Base-by-base conservation (phyloP, 2,329 filamentous ascomycete genomes). In the Teratosphaeria epicoccoides region DNA sequence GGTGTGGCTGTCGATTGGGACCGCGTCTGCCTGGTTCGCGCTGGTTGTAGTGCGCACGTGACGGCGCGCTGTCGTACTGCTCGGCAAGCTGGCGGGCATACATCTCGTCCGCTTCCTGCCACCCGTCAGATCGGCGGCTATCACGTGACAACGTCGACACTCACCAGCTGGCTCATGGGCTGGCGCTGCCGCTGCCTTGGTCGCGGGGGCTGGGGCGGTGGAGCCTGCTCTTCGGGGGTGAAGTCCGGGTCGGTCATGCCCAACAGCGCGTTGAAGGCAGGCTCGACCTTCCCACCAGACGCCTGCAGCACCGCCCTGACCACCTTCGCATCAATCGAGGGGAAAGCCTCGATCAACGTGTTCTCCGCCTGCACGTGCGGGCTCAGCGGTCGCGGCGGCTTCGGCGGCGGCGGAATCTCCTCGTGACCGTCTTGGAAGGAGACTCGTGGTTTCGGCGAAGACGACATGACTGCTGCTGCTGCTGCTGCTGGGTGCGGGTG, bases 261-360 rank as follows among this genome's bases (percentile, higher is more conserved):
- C 44, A 98, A 77, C 43, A 98, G 78, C 29, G 93, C 93, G 71
- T 96, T 93, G 73, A 98, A 98, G 12, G 93, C 91, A 26, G 88
- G 87, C 69, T 98, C 93, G 46, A 97, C 83, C 63, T 85, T 82
- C 54, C 90, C 91, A 53, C 83, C 79, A 68, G 93, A 97, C 12
- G 93, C 93, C 23, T 80, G 78, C 57, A 98, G 73, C 0, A 98
- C 86, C 25, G 93, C 93, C 70, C 84, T 95, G 68, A 98, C 80
- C 46, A 98, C 85, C 44, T 81, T 69, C 6, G 73, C 67, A 50
- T 98, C 93, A 55, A 96, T 87, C 51, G 75, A 79, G 0, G 93
- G 93, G 63, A 98, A 98, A 0, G 93, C 93, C 69, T 98, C 93
- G 68, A 88, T 91, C 51, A 98, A 76, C 3, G 89, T 96, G 62